Base-by-base conservation (phyloP, 768 basidiomycete species). In the Boletales sp. region DNA sequence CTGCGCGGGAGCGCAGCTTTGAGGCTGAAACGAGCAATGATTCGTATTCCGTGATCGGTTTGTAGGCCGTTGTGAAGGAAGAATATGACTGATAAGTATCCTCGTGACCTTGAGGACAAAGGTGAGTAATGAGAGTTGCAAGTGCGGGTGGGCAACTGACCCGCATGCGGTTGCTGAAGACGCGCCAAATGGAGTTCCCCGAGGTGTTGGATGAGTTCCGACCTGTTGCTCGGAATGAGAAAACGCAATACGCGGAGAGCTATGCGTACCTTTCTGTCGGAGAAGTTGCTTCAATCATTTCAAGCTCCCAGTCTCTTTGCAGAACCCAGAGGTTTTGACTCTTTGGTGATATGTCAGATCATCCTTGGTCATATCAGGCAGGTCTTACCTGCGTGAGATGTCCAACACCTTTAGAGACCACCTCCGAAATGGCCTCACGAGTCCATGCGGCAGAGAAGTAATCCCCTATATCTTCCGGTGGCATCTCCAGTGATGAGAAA, bases 1-100 rank as follows among this genome's bases (percentile, higher is more conserved):
- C 74, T 2, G 84, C 81, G 39, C 75, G 75, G 8, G 78, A 72
- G 14, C 85, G 82, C 31, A 80, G 66, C 66, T 88, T 87, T 14
- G 91, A 91, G 3, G 92, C 93, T 1, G 79, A 67, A 15, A 95
- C 77, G 21, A 97, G 79, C 8, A 85, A 69, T 0, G 72, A 58
- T 61, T 95, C 93, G 62, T 98, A 98, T 38, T 86, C 78, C n/a
- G 77, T 70, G 0, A 84, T 73, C 13, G 87, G 80, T 58, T 84
- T 81, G 66, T 87, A 78, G 48, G 80, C 79, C 1, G 92, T 90
- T 14, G 91, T 90, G 70, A 97, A 96, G 0, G 85, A 79, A 0
- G 94, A 96, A 65, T 95, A 98, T 2, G 81, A 75, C 59, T 90
- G 84, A 49, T 85, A 84, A 0, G 93, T 94, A 13, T 87, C 81